phyloP scores from a whole-genome alignment of 2,329 filamentous ascomycete species.

The Pseudogymnoascus sp. region DNA sequence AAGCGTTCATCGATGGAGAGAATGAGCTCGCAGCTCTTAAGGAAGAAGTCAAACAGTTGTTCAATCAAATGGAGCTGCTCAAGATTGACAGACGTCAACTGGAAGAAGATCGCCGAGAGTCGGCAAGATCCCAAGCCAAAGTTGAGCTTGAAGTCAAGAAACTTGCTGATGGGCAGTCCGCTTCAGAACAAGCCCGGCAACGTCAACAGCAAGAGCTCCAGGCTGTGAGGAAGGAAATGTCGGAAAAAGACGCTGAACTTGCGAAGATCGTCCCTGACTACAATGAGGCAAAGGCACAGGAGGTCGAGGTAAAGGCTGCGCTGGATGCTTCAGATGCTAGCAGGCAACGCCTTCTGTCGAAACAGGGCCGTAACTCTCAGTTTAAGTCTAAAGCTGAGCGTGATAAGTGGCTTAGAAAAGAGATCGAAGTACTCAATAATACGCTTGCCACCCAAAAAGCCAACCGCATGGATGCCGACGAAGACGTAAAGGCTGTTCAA shows the following conservation, averaged over 20 bases:
- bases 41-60: conserved; percentile 66
- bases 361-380: conserved; percentile 79
- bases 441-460: conserved; percentile 73
- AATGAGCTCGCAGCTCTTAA: conserved; percentile 70
- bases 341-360: conserved; percentile 74
- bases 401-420: conserved; percentile 69
- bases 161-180: conserved; percentile 71
- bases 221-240: conserved; percentile 64
- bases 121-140: conserved; percentile 71
- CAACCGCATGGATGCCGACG: conserved; percentile 72
- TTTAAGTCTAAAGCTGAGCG: conserved; percentile 85
- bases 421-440: conserved; percentile 71
- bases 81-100: conserved; percentile 77
- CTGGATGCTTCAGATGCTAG: conserved; percentile 68
- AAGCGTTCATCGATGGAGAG: conserved; percentile 68
- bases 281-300: conserved; percentile 62
- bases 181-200: conserved; percentile 62
- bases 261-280: conserved; percentile 67
- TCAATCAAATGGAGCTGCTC: conserved; percentile 75
- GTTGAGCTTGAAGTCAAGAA: conserved; percentile 77
- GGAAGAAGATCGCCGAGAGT: conserved; percentile 81
- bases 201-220: conserved; percentile 65
- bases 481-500: conserved; percentile 69
- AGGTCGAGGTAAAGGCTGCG: conserved; percentile 59
- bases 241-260: conserved; percentile 67